Evolutionary conservation across 306 rosid genomes (phyloP), one percentile per base, ranked within the genome.

Genomic region (Malus sylvestris): DNA sequence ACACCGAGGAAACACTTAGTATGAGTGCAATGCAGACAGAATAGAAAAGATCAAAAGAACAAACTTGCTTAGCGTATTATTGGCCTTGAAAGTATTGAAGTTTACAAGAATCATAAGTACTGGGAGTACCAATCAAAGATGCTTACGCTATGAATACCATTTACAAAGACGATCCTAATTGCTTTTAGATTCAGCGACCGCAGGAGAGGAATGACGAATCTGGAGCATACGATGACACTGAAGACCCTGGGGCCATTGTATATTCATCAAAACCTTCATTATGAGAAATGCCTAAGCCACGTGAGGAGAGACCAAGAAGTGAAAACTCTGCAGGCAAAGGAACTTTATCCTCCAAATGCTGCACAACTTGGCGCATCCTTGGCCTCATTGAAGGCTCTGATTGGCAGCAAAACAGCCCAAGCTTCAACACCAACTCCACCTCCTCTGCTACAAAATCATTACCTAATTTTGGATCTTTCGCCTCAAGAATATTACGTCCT

Each of bases 201-300:
- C 89, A 84, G 9, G 88, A 87, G 64, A 87, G 85, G 76, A 83
- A 81, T 15, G 89, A 83, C 7, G 22, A 10, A 23, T 85, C 88
- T 46, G 87, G 77, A 49, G 80, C 68, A 38, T 82, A 83, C 16
- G 87, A 79, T 35, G 75, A 63, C 14, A 13, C 0, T 61, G 66
- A 10, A 23, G 13, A 58, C 3, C 20, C 10, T 33, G 2, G 5
- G 42, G 10, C 10, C 40, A 1, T 63, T 27, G 68, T 53, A 44
- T 23, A 44, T 23, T 68, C 58, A 68, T 68, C 35, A 23, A 22
- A 22, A 68, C 33, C 55, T 42, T 40, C 57, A 0, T 2, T 44
- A 10, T 14, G 72, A 68, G 57, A 63, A 63, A 75, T 72, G 16
- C 32, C 73, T 35, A 81, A 72, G 5, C 89, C 87, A 14, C 42